Percentiles rank a stretch among this genome's conserved stretches.
phyloP scores from a whole-genome alignment of 2,329 filamentous ascomycete genomes.

The Fusarium redolens region DNA sequence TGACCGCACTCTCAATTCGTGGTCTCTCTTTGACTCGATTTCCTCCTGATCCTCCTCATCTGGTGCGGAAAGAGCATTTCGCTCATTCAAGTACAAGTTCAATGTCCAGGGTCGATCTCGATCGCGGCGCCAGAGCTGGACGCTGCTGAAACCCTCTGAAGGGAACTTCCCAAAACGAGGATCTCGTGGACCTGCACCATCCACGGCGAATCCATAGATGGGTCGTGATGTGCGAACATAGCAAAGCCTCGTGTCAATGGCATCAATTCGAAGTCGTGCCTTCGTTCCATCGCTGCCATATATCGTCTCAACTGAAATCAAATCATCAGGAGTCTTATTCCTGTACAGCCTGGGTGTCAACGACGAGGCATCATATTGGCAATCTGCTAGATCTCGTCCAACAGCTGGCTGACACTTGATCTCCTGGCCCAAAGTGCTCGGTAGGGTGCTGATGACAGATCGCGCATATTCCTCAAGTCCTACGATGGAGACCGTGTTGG shows the following conservation, averaged over 20 bases:
- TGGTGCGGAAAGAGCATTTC: background rate
- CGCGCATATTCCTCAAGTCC: constrained; percentile 76
- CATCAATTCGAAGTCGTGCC: constrained; percentile 74
- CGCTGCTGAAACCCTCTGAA: constrained; percentile 70
- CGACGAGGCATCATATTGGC: constrained; percentile 73
- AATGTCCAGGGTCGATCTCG: constrained; percentile 84
- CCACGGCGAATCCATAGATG: constrained; percentile 72
- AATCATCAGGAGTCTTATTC: constrained; percentile 59
- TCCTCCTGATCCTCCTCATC: background rate
- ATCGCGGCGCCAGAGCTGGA: constrained; percentile 84
- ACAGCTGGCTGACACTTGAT: constrained; percentile 62
- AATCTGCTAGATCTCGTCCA: constrained; percentile 66
- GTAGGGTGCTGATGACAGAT: constrained; percentile 74
- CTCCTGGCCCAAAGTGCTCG: constrained; percentile 73
- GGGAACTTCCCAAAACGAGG: constrained; percentile 73
- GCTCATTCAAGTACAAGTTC: constrained; percentile 44
- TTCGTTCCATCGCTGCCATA: constrained; percentile 53
- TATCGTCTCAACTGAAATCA: constrained; percentile 69
- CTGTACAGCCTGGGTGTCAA: constrained; percentile 71
- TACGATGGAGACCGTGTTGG: constrained; percentile 74
- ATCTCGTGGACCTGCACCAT: constrained; percentile 69
- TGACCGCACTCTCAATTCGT: constrained; percentile 28
- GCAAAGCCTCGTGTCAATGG: constrained; percentile 82
- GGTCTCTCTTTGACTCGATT: background rate
- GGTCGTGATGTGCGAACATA: constrained; percentile 77